Evolutionary conservation across 768 basidiomycete genomes (phyloP).

Genomic region (Gymnopilus dilepis): DNA sequence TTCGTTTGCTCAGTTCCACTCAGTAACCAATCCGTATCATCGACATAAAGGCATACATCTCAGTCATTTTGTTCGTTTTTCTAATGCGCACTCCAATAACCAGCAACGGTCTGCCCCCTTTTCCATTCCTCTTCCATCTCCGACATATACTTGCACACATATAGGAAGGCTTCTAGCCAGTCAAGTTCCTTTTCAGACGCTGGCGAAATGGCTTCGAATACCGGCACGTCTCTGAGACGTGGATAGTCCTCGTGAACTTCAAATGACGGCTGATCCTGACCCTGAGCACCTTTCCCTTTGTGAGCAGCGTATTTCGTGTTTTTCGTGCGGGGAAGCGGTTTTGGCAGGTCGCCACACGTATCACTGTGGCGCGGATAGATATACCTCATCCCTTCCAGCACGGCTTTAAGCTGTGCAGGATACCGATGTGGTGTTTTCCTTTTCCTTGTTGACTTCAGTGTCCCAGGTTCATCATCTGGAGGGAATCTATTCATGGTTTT

Average conservation of each 20-base stretch:
- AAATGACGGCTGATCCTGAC: constrained; percentile 17
- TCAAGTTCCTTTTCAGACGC: constrained; percentile 27
- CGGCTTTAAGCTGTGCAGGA: neutral
- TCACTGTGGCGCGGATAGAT: neutral
- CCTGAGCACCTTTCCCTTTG: neutral
- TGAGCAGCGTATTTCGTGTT: neutral
- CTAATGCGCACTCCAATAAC: constrained; percentile 24
- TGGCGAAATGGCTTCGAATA: constrained; percentile 12
- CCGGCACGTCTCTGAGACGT: neutral
- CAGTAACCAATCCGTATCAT: no score
- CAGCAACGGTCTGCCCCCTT: constrained; percentile 24
- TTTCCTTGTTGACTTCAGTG: neutral
- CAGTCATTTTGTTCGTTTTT: no score
- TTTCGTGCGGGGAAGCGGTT: neutral
- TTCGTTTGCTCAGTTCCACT: no score
- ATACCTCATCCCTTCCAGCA: neutral
- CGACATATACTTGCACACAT: constrained; percentile 27
- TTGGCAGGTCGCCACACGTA: neutral
- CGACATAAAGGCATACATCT: no score
- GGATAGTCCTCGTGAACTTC: neutral
- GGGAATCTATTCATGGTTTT: constrained; percentile 22
- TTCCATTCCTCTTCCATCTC: constrained; percentile 29
- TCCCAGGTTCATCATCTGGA: neutral
- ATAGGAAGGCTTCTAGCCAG: constrained; percentile 33
- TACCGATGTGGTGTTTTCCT: neutral